Percentiles rank a stretch among this genome's conserved stretches.
Conservation (phyloP, 805 yeast species). For the Zygotorulaspora florentina region DNA sequence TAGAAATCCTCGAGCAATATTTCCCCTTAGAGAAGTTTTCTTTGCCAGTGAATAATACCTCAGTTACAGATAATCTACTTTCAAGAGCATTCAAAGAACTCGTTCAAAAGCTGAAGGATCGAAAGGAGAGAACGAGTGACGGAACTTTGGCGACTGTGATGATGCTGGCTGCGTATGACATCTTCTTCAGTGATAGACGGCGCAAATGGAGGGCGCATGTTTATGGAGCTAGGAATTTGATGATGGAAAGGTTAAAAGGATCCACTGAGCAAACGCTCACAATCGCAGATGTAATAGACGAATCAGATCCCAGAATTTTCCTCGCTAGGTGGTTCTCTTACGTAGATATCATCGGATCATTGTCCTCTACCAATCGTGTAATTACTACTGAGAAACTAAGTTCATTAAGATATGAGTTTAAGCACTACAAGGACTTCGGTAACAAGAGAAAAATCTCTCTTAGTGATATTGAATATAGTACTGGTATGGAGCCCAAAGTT, state of each 20-base stretch:
- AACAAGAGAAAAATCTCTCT: constrained; percentile 23
- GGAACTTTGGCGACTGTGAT: constrained; percentile 60
- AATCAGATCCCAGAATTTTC: constrained; percentile 41
- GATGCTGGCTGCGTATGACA: constrained; percentile 57
- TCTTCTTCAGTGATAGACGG: constrained; percentile 42
- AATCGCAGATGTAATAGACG: constrained; percentile 16
- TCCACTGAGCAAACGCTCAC: constrained; percentile 14
- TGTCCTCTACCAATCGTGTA: constrained; percentile 46
- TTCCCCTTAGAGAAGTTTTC: not conserved
- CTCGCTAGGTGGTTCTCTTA: constrained; percentile 66
- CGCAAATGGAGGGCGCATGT: constrained; percentile 59
- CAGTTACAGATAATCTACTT: constrained; percentile 47
- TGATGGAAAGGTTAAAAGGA: constrained; percentile 24
- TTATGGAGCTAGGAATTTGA: constrained; percentile 63
- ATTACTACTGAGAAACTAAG: constrained; percentile 11
- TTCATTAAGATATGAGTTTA: constrained; percentile 22
- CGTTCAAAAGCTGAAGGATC: constrained; percentile 46
- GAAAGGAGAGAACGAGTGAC: constrained; percentile 55
- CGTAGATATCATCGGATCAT: constrained; percentile 58
- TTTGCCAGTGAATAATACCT: constrained; percentile 20
- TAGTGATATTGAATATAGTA: constrained; percentile 53
- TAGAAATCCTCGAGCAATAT: not conserved
- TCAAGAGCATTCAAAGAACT: constrained; percentile 56
- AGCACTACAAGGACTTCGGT: constrained; percentile 4
- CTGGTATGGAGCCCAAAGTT: constrained; percentile 63